phyloP scores from a whole-genome alignment of 768 basidiomycete species.

The Mycena vulgaris region DNA sequence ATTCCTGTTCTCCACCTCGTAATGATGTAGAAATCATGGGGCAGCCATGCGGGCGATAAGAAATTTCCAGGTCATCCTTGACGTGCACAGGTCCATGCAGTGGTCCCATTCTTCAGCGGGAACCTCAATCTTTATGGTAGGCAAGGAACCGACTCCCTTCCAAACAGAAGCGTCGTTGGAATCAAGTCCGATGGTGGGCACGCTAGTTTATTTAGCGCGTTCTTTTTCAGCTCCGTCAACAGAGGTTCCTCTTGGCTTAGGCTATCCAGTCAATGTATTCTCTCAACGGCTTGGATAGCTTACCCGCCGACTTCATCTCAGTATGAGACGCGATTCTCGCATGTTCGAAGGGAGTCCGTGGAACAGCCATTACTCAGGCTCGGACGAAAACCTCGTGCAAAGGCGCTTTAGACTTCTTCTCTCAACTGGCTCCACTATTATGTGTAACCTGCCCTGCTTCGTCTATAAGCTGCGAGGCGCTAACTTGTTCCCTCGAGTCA shows the following conservation, averaged over 20 bases:
- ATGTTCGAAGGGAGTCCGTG: not conserved
- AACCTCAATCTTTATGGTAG: slow-evolving; percentile 3
- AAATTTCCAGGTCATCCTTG: not conserved
- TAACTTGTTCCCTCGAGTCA: slow-evolving; percentile 6
- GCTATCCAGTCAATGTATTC: not conserved
- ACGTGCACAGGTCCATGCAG: not conserved
- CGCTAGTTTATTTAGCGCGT: not conserved
- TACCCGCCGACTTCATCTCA: not conserved
- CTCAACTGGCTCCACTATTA: slow-evolving; percentile 35
- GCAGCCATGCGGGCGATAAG: not conserved
- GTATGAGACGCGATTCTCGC: not conserved
- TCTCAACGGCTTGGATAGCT: not conserved
- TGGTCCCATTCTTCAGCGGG: slow-evolving; percentile 8
- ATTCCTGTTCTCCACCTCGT: not conserved
- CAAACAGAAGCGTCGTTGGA: not conserved
- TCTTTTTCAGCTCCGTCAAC: not conserved
- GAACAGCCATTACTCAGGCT: slow-evolving; percentile 18
- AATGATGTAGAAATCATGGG: not conserved
- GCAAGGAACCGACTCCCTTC: slow-evolving; percentile 8
- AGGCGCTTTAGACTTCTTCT: slow-evolving; percentile 30
- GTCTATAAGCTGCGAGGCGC: slow-evolving; percentile 31
- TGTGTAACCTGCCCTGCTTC: slow-evolving; percentile 30
- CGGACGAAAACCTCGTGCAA: slow-evolving; percentile 24
- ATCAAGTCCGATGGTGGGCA: not conserved
- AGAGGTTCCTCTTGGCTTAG: not conserved